These are phyloP conservation scores for Corymbia citriodora DNA, from an alignment of 441 rosid species.

Conservation along the genomic window DNA sequence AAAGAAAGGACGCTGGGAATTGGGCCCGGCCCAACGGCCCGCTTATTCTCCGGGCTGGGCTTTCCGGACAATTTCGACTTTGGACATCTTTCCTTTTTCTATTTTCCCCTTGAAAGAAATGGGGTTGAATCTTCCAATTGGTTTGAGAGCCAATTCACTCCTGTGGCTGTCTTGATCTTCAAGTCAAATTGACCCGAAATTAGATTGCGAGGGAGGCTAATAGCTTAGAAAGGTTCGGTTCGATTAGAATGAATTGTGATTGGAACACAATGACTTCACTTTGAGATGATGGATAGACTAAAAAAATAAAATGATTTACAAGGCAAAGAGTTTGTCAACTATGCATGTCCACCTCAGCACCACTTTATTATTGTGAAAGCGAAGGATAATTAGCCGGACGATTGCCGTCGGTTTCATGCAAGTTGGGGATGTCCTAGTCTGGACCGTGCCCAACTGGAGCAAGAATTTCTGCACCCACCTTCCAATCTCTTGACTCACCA, in stretches of 20 bases:
- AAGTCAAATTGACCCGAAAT: not conserved
- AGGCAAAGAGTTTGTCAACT: rapidly evolving
- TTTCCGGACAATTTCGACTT: not conserved
- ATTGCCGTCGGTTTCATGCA: rapidly evolving
- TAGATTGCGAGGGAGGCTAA: not conserved
- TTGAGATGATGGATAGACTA: not conserved
- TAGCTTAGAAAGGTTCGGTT: not conserved
- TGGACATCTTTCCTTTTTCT: rapidly evolving
- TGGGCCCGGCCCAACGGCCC: not conserved
- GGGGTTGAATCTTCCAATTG: not conserved
- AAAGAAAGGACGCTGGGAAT: not conserved
- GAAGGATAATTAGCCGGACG: rapidly evolving
- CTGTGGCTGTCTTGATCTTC: not conserved
- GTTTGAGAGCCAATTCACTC: rapidly evolving
- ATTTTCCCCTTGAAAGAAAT: not conserved
- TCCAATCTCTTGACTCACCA: not conserved
- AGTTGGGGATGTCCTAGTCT: not conserved
- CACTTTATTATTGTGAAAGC: not conserved
- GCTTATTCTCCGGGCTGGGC: not conserved
- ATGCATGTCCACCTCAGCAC: rapidly evolving
- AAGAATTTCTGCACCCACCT: not conserved
- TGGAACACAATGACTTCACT: rapidly evolving
- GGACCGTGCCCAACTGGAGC: not conserved
- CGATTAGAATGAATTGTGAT: rapidly evolving
- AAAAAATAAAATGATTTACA: rapidly evolving